Conservation (phyloP, 345 rosid genomes). For the Cardamine resedifolia region DNA sequence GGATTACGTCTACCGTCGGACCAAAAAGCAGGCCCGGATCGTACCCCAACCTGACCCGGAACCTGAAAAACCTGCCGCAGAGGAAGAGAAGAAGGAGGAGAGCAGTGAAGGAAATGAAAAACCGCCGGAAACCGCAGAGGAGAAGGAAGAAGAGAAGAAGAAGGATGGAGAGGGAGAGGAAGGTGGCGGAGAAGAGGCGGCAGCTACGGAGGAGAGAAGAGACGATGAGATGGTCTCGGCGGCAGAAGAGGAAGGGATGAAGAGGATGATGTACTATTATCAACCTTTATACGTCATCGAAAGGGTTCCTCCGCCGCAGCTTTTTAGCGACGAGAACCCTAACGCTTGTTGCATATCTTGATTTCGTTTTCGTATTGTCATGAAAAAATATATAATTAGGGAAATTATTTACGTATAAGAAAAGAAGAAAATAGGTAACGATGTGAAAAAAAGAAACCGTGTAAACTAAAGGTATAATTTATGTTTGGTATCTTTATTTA, state of each 20-base stretch:
- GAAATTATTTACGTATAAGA: conserved; percentile 12
- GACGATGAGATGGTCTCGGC: conserved; percentile 10
- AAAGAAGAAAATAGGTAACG: not conserved
- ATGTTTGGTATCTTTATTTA: conserved; percentile 26
- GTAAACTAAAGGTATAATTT: not conserved
- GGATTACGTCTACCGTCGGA: conserved; percentile 75
- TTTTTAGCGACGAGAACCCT: conserved; percentile 97
- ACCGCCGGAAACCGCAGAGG: conserved; percentile 39
- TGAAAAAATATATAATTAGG: conserved; percentile 10
- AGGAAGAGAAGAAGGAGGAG: conserved; percentile 50
- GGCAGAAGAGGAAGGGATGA: conserved; percentile 59
- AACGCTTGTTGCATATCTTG: conserved; percentile 85
- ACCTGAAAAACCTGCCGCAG: conserved; percentile 41
- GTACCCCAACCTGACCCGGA: conserved; percentile 73
- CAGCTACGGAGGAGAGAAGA: conserved; percentile 30
- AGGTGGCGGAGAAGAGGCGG: conserved; percentile 21
- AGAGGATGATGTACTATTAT: conserved; percentile 58
- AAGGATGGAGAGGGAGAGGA: conserved; percentile 26
- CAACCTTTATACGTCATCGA: conserved; percentile 73
- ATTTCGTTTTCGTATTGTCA: not conserved
- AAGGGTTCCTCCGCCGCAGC: conserved; percentile 79
- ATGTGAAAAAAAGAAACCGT: not conserved
- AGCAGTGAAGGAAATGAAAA: conserved; percentile 45
- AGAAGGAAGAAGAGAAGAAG: conserved; percentile 34
- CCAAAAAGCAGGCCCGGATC: conserved; percentile 80